Base-by-base conservation (phyloP, 2,329 filamentous ascomycete genomes). In the Sarocladium brachiariae region DNA sequence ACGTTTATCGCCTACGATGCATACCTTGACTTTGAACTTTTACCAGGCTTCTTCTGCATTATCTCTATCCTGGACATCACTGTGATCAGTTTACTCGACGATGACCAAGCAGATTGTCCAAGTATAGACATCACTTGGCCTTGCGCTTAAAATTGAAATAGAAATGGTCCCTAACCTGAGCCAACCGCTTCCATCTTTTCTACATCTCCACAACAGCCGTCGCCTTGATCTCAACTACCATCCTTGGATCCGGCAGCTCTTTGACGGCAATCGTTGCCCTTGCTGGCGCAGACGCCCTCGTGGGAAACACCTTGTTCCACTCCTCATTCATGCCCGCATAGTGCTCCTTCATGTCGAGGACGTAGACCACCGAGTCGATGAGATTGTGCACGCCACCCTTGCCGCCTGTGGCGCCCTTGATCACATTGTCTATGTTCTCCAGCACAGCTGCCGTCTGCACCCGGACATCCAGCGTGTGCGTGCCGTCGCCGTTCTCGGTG, bases 241-340 rank as follows among this genome's bases (percentile, higher is more conserved):
- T 58, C 18, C 62, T 54, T 23, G 61, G 60, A 51, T 64, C 60
- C 6, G 64, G 63, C 50, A 67, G 52, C 47, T 62, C 57, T 41
- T 56, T 61, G 39, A 66, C 58, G 4, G 60, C 62, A 51, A 67
- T 58, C 1, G 63, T 65, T 4, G 64, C 62, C 21, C 63, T 49
- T 7, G 69, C 67, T 4, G 70, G 70, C 1, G 69, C 70, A 49
- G 56, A 60, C 1, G 54, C 59, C 6, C 67, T 61, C 27, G 64
- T 62, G 13, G 61, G 24, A 53, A 68, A 73, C 7, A 72, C 61
- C 56, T 69, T 68, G 53, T 73, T 73, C 70, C 70, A 73, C 55
- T 69, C 70, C 55, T 70, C 69, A 48, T 73, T 72, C 69, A 72
- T 72, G 14, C 65, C 70, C 4, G 62, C 61, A 52, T 73, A 72